These are phyloP conservation scores for Boletus sp. DNA, from an alignment of 768 basidiomycete genomes.

Conservation along the genomic window DNA sequence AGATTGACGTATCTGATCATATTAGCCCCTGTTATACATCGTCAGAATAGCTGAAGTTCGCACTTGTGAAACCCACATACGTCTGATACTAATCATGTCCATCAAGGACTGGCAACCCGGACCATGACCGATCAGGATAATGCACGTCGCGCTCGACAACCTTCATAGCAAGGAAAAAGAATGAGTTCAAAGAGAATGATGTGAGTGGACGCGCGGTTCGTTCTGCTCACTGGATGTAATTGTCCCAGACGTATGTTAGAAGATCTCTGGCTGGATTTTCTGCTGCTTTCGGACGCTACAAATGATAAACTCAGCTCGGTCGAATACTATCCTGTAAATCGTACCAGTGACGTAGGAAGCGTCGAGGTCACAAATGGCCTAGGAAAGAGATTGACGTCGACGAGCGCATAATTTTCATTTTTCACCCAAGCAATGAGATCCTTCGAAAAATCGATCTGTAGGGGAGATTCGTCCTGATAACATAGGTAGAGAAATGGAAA, in stretches of 20 bases:
- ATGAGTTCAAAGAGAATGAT: background rate
- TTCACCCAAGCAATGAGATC: constrained; percentile 75
- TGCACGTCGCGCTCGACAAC: constrained; percentile 64
- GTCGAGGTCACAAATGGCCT: constrained; percentile 42
- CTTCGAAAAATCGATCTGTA: constrained; percentile 84
- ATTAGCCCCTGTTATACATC: constrained; percentile 37
- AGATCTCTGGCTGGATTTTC: constrained; percentile 55
- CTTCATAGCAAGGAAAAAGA: constrained; percentile 35
- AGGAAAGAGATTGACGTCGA: constrained; percentile 85
- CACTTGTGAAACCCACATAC: constrained; percentile 40
- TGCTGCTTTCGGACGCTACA: constrained; percentile 39
- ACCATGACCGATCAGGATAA: constrained; percentile 87
- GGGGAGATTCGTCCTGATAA: background rate
- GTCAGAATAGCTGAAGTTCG: background rate
- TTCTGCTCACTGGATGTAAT: constrained; percentile 80
- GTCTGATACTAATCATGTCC: constrained; percentile 65
- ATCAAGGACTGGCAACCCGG: constrained; percentile 75
- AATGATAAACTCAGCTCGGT: background rate
- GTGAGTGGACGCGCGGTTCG: background rate
- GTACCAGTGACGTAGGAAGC: constrained; percentile 32
- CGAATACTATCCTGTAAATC: background rate
- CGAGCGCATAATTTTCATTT: constrained; percentile 59
- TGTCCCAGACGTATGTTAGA: constrained; percentile 91
- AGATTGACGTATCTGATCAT: constrained; percentile 64
- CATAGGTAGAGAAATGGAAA: background rate